Evolutionary conservation across 2,329 filamentous ascomycete genomes (phyloP).

Genomic region (Diaporthe capsici): DNA sequence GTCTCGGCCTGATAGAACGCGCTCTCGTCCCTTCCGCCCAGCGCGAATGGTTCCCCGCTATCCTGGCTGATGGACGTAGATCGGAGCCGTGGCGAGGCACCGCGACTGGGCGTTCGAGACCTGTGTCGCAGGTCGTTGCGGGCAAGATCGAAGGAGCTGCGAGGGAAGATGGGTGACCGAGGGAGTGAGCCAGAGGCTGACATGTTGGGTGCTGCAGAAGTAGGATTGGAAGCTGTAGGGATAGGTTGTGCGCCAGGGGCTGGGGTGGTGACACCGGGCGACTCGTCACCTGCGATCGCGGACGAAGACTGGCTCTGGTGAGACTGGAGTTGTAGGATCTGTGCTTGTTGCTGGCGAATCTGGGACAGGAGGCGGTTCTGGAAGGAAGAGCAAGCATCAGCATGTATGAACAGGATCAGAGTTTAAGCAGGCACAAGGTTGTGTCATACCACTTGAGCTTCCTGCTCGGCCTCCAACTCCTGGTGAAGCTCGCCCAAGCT

Average conservation of each 20-base stretch:
- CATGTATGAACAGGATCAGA: not conserved
- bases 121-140: conserved; percentile 68
- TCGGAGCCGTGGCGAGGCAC: conserved; percentile 69
- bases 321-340: conserved; percentile 73
- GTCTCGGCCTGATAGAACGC: conserved; percentile 88
- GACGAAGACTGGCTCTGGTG: conserved; percentile 54
- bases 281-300: conserved; percentile 54
- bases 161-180: conserved; percentile 65
- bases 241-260: conserved; percentile 40
- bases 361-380: conserved; percentile 83
- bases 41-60: conserved; percentile 69
- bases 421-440: not conserved
- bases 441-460: conserved; percentile 78
- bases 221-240: conserved; percentile 50
- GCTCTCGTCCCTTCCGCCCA: conserved; percentile 79
- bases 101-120: conserved; percentile 72
- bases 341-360: conserved; percentile 82
- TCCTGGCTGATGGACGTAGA: conserved; percentile 72
- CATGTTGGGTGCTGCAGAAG: conserved; percentile 52
- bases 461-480: conserved; percentile 84
- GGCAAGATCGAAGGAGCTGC: conserved; percentile 72
- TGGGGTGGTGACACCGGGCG: conserved; percentile 48
- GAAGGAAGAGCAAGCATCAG: not conserved
- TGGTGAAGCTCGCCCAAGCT: conserved; percentile 85
- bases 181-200: conserved; percentile 60